A percentile compares a stretch with the other conserved stretches of the same genome.
Evolutionary conservation across 2,329 filamentous ascomycete genomes (phyloP).

Genomic region (Trichoderma atrobrunneum): DNA sequence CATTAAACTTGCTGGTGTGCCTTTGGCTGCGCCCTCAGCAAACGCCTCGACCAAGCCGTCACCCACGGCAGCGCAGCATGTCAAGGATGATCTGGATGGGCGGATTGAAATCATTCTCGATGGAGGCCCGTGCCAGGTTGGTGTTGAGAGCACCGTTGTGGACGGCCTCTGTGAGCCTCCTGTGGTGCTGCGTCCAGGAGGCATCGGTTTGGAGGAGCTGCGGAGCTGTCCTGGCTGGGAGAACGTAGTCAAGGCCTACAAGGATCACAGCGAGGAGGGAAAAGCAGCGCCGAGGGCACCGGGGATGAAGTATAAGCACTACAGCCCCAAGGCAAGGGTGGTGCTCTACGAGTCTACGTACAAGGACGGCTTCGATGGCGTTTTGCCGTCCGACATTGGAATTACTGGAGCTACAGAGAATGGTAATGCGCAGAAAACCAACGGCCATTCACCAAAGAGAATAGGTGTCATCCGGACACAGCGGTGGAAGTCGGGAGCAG

Average conservation of each 20-base stretch:
- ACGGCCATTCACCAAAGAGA: conserved; percentile 54
- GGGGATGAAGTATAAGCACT: conserved; percentile 99
- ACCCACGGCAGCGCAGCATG: conserved; percentile 86
- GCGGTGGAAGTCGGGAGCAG: conserved; percentile 52
- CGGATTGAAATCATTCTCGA: conserved; percentile 85
- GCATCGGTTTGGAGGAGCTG: conserved; percentile 78
- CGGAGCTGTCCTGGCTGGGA: conserved; percentile 77
- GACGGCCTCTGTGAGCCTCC: conserved; percentile 83
- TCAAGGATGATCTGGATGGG: conserved; percentile 77
- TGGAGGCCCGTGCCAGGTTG: conserved; percentile 80
- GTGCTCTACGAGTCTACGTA: conserved; percentile 69
- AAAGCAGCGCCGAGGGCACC: conserved; percentile 73
- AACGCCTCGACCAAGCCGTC: conserved; percentile 93
- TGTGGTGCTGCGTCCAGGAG: conserved; percentile 79
- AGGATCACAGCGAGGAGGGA: conserved; percentile 67
- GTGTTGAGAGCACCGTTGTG: conserved; percentile 95
- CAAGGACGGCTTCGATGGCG: conserved; percentile 34
- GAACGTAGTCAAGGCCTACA: conserved; percentile 71
- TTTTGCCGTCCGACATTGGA: conserved; percentile 36
- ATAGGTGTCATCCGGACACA: conserved; percentile 53
- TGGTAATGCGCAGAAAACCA: conserved; percentile 20
- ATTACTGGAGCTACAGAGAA: conserved; percentile 21
- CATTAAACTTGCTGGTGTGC: conserved; percentile 73
- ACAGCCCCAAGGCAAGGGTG: conserved; percentile 85
- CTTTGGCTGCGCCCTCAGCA: conserved; percentile 87